phyloP scores from a whole-genome alignment of 768 basidiomycete species.

The Auriscalpium microsporum region DNA sequence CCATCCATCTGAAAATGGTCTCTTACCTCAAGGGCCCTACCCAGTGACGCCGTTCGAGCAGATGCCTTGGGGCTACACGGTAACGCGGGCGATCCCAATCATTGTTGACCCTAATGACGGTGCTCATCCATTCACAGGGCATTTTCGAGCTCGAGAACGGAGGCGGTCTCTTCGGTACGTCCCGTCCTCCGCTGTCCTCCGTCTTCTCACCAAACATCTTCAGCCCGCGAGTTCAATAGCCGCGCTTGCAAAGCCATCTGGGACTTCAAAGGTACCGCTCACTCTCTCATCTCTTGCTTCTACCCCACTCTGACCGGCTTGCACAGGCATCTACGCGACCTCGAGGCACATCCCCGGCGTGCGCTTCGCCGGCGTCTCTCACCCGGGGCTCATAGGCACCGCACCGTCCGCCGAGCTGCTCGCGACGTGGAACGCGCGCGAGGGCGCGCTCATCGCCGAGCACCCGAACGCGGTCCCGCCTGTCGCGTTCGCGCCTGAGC shows the following conservation, averaged over 20 bases:
- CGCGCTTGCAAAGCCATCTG: constrained; percentile 73
- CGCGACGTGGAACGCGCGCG: constrained; percentile 67
- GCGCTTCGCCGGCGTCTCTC: constrained; percentile 68
- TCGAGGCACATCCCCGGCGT: constrained; percentile 76
- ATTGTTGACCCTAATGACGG: background rate
- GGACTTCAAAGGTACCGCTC: constrained; percentile 54
- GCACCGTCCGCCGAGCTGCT: constrained; percentile 68
- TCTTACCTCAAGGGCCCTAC: too few relatives aligned
- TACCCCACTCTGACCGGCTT: background rate
- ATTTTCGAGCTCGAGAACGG: constrained; percentile 71
- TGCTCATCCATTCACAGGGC: constrained; percentile 32
- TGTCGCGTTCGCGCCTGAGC: constrained; percentile 57
- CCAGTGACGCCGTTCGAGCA: constrained; percentile 58
- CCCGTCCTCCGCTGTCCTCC: too few relatives aligned
- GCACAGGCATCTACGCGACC: constrained; percentile 55
- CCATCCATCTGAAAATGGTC: background rate
- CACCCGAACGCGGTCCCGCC: constrained; percentile 47
- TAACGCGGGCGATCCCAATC: constrained; percentile 17
- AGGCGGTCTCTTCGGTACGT: constrained; percentile 57
- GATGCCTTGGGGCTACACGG: constrained; percentile 80
- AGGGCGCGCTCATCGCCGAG: constrained; percentile 51
- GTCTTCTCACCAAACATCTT: background rate
- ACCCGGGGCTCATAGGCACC: constrained; percentile 71
- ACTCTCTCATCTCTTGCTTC: background rate
- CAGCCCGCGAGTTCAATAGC: constrained; percentile 60